Evolutionary conservation across 306 rosid species (phyloP).

Genomic region (Gillenia trifoliata): DNA sequence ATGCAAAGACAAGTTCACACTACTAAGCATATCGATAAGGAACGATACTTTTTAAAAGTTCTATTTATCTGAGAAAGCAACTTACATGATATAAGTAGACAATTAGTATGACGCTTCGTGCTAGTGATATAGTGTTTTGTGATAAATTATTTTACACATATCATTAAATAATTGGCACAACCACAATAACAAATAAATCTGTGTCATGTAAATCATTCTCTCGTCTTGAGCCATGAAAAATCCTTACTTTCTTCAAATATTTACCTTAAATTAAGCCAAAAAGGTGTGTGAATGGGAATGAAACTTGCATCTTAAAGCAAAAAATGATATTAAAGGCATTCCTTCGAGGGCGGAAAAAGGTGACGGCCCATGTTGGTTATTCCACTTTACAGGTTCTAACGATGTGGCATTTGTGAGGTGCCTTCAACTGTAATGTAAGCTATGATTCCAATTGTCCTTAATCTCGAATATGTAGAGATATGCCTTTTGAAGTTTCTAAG

Average conservation of each 20-base stretch:
- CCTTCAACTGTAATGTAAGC: constrained; percentile 8
- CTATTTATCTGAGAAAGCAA: no score
- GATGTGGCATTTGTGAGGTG: constrained; percentile 32
- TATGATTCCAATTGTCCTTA: constrained; percentile 29
- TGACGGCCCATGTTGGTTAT: constrained; percentile 18
- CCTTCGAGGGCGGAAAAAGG: constrained; percentile 28
- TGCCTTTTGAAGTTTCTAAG: constrained; percentile 6
- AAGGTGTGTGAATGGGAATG: constrained; percentile 47
- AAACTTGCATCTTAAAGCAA: constrained; percentile 24
- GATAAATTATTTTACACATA: no score
- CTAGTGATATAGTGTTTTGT: no score
- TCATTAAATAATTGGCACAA: no score
- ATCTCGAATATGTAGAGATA: background rate
- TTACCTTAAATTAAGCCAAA: constrained; percentile 19
- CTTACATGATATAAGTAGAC: no score
- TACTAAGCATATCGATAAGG: constrained; percentile 10
- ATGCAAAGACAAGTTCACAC: constrained; percentile 27
- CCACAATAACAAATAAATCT: no score
- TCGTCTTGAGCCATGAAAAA: no score
- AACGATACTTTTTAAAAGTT: background rate
- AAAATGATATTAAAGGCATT: constrained; percentile 17
- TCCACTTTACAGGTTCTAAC: constrained; percentile 34
- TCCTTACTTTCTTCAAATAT: no score
- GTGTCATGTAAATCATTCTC: no score
- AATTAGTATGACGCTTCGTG: no score